Base-by-base conservation (phyloP, 805 yeast genomes). In the Ogataea salicorniae region DNA sequence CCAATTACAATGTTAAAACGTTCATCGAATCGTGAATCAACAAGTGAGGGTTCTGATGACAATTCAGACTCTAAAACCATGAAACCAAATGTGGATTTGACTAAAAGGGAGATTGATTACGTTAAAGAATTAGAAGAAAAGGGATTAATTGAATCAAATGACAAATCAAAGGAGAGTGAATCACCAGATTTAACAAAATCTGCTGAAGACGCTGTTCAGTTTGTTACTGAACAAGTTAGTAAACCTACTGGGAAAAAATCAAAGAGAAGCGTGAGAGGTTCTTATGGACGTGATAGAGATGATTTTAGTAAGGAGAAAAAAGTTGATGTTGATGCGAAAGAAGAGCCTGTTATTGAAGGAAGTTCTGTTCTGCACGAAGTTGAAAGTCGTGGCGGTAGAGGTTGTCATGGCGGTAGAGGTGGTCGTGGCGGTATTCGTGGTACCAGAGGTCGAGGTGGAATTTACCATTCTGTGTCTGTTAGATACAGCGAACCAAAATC, bases 391-490 rank as follows among this genome's bases (percentile, higher is more conserved):
- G 31, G 31, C 11, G 31, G 36, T 20, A 37, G 23, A 34, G 38
- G 46, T 8, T 50, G 52, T 18, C 41, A 52, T 20, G 26, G 26
- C n/a, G n/a, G n/a, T n/a, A n/a, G n/a, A 23, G 26, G 26, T 7
- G 7, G 5, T 26, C 29, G 29, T 26, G 31, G 31, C 11, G 31
- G 31, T 26, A 26, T 26, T 26, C 31, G 31, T 26, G 31, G 13
- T 9, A 26, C 31, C 11, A 26, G 31, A 26, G 31, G 31, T 9
- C 31, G 31, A 9, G 50, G 54, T 13, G 35, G 37, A 14, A 18
- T 11, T 23, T 39, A 20, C 37, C 46, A 40, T n/a, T 49, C 49
- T 22, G 44, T 47, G 16, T 47, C 50, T 15, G 53, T 44, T 36
- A 46, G 47, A 22, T 46, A 46, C 37, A 45, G 43, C 26, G 34